Base-by-base conservation (phyloP, 345 rosid genomes). In the Linum trigynum region DNA sequence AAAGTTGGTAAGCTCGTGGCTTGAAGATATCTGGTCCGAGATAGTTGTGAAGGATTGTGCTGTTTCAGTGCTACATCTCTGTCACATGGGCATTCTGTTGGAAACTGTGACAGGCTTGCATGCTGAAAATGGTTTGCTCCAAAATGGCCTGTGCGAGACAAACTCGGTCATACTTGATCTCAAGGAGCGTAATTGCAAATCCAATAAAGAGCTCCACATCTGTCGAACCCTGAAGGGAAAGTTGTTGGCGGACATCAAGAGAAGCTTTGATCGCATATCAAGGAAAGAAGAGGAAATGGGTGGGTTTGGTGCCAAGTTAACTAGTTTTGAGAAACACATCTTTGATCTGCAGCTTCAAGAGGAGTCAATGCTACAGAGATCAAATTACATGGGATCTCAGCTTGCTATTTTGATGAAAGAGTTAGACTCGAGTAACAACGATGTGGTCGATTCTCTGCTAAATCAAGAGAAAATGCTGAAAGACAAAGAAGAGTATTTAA, bases 21-120 rank as follows among this genome's bases (percentile, higher is more conserved):
- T 94, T 73, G 99, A 90, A 74, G 97, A 94, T 70, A 72, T 94
- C 70, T 94, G 99, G 97, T 86, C 99, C 14, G 97, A 82, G 79
- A 85, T 94, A 65, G 78, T 90, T 61, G 81, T 73, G 70, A 88
- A 91, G 79, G 99, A 90, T 62, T 90, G 95, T 83, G 92, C 95
- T 64, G 71, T 94, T 59, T 87, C 99, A 39, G 89, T 89, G 68
- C 74, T 94, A 67, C 96, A 94, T 65, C 84, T 84, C 50, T 94
- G 99, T 77, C 92, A 94, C 71, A 88, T 83, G 86, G 97, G 99
- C 59, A 66, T 85, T 79, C 65, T 94, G 77, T 75, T 90, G 78
- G 99, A 94, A 79, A 80, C 86, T 43, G 85, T 85, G 70, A 82
- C 90, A 38, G 97, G 96, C 67, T 66, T 88, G 72, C 85, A 88